phyloP scores from a whole-genome alignment of 2,329 filamentous ascomycete species.

The Berkeleyomyces basicola region DNA sequence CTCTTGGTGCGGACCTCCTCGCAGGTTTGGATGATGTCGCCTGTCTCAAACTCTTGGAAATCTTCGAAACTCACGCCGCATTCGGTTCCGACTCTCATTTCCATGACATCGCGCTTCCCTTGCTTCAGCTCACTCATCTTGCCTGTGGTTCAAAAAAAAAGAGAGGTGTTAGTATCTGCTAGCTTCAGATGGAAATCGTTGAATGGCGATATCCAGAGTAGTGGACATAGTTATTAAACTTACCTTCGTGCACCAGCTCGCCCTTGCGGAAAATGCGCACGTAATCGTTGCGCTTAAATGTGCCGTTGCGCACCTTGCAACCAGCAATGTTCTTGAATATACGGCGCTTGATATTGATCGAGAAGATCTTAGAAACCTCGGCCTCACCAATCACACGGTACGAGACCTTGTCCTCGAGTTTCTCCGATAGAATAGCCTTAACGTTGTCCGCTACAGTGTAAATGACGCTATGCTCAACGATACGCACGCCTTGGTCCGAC shows the following conservation, averaged over 20 bases:
- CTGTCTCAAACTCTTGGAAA: constrained; percentile 62
- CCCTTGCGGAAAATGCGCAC: constrained; percentile 57
- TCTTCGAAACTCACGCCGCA: constrained; percentile 75
- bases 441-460: constrained; percentile 65
- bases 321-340: constrained; percentile 65
- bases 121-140: constrained; percentile 70
- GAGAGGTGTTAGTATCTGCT: background rate
- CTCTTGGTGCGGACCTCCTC: constrained; percentile 64
- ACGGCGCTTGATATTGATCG: constrained; percentile 61
- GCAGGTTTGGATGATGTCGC: constrained; percentile 78
- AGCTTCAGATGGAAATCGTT: background rate
- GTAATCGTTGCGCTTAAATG: constrained; percentile 43
- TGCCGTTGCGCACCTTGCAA: constrained; percentile 70
- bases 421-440: constrained; percentile 47
- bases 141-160: constrained; percentile 32
- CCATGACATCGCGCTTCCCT: constrained; percentile 75
- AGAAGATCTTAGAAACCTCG: constrained; percentile 67
- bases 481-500: constrained; percentile 51
- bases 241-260: constrained; percentile 67
- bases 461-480: constrained; percentile 77
- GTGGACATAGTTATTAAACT: constrained; percentile 22
- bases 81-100: constrained; percentile 86
- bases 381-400: constrained; percentile 72
- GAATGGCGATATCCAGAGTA: too few species aligned
- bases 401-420: constrained; percentile 49